Evolutionary conservation across 352 stramenopile genomes (phyloP).

Genomic region (Thalassiosira ordinaria): DNA sequence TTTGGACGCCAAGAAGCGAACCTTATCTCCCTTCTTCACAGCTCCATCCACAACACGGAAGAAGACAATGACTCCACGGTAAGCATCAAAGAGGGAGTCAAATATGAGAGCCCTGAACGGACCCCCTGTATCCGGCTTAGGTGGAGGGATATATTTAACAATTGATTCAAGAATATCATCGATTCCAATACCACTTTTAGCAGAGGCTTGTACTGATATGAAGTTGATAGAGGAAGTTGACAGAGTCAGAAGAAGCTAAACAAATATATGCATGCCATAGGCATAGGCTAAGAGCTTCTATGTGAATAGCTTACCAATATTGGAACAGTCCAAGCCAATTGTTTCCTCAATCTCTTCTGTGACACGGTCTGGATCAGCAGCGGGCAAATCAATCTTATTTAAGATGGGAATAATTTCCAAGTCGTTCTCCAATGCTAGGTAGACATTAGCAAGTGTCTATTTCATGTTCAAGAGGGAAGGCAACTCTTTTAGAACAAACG

Average conservation of each 20-base stretch:
- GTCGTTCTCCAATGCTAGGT: constrained; percentile 95
- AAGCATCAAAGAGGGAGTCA: constrained; percentile 89
- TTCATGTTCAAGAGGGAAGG: not conserved
- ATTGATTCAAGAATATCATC: constrained; percentile 88
- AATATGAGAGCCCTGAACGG: constrained; percentile 88
- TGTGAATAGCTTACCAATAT: constrained; percentile 63
- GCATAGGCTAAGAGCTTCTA: too few species aligned
- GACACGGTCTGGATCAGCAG: constrained; percentile 91
- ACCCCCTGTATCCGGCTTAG: constrained; percentile 62
- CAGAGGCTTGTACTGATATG: constrained; percentile 75
- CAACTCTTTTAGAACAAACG: too few species aligned
- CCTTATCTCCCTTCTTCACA: constrained; percentile 83
- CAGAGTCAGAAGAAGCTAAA: too few species aligned
- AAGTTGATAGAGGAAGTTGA: not conserved
- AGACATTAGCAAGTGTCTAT: constrained; percentile 97
- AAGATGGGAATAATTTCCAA: constrained; percentile 98
- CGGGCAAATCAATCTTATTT: constrained; percentile 99
- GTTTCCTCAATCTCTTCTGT: constrained; percentile 88
- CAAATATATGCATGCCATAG: too few species aligned
- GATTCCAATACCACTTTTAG: constrained; percentile 88
- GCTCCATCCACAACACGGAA: constrained; percentile 88
- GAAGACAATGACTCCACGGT: constrained; percentile 88
- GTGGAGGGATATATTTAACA: constrained; percentile 82
- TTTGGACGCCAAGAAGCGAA: constrained; percentile 76
- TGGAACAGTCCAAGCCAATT: constrained; percentile 87